These are phyloP conservation scores for Phaseolus coccineus DNA, from an alignment of 331 rosid species.

Conservation along the genomic window DNA sequence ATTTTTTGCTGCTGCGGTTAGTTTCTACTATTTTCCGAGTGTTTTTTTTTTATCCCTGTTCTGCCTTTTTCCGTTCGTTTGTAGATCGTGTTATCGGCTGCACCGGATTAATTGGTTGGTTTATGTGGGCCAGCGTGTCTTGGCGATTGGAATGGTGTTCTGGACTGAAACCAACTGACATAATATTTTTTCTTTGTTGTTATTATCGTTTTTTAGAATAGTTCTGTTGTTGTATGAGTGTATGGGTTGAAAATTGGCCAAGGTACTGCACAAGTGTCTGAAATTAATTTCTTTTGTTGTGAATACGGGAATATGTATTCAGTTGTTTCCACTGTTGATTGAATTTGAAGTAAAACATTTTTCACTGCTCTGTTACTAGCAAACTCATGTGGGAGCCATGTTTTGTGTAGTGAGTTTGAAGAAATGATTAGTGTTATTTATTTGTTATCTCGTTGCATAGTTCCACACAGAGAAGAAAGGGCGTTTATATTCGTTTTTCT, in stretches of 20 bases:
- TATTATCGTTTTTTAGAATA: neutral
- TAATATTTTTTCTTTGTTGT: neutral
- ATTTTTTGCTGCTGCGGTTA: slow-evolving; percentile 98
- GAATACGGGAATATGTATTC: neutral
- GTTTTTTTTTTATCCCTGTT: neutral
- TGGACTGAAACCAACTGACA: slow-evolving; percentile 23
- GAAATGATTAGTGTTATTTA: neutral
- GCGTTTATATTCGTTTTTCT: neutral
- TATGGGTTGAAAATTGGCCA: slow-evolving; percentile 14
- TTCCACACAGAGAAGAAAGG: neutral
- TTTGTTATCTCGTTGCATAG: slow-evolving; percentile 9
- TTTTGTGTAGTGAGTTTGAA: slow-evolving; percentile 25
- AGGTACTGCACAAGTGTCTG: neutral
- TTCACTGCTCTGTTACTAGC: neutral
- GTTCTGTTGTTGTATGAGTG: neutral
- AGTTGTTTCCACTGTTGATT: neutral
- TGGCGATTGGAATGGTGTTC: slow-evolving; percentile 14
- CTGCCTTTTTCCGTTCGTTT: neutral
- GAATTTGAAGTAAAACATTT: neutral
- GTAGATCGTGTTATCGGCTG: neutral
- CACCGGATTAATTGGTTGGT: slow-evolving; percentile 1
- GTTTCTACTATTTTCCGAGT: slow-evolving; percentile 31
- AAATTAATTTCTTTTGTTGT: slow-evolving; percentile 1
- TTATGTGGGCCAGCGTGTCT: slow-evolving; percentile 15
- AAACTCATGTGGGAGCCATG: neutral